Evolutionary conservation across 371 early-diverging fungal species (phyloP).

Genomic region (Saksenaea oblongispora): DNA sequence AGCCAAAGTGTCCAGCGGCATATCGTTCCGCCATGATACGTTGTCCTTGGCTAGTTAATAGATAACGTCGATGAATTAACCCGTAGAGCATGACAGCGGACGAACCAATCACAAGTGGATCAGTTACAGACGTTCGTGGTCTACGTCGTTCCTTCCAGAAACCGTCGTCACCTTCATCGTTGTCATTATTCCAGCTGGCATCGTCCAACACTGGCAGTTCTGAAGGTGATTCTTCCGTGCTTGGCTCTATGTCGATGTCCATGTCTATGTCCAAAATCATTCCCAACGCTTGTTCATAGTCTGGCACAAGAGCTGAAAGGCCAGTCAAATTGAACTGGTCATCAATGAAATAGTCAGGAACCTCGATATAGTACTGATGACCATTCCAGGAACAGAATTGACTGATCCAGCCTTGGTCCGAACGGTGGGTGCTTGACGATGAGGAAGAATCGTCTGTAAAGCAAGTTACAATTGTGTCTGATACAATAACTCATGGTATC

Average conservation of each 20-base stretch:
- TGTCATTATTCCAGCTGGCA: constrained; percentile 13
- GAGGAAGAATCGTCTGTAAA: not conserved
- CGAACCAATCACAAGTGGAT: constrained; percentile 46
- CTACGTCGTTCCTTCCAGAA: constrained; percentile 36
- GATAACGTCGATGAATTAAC: constrained; percentile 82
- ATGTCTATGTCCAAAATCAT: constrained; percentile 86
- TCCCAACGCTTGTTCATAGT: constrained; percentile 81
- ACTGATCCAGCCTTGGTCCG: constrained; percentile 72
- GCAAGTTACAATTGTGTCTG: not conserved
- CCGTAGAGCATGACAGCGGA: constrained; percentile 74
- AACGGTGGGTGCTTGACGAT: constrained; percentile 17
- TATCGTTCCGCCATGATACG: constrained; percentile 76
- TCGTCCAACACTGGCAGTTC: constrained; percentile 32
- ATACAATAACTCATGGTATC: not conserved
- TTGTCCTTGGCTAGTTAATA: constrained; percentile 77
- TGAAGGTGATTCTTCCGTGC: constrained; percentile 5
- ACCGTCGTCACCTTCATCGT: constrained; percentile 22
- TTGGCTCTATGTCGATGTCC: constrained; percentile 71
- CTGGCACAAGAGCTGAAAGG: constrained; percentile 74
- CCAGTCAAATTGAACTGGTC: constrained; percentile 96
- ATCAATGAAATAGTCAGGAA: constrained; percentile 85
- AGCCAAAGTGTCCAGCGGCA: constrained; percentile 80
- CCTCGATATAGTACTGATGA: constrained; percentile 82
- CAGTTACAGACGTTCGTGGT: constrained; percentile 13
- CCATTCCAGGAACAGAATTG: constrained; percentile 89